These are phyloP conservation scores for Eutrema heterophyllum DNA, from an alignment of 345 rosid genomes.

Conservation along the genomic window DNA sequence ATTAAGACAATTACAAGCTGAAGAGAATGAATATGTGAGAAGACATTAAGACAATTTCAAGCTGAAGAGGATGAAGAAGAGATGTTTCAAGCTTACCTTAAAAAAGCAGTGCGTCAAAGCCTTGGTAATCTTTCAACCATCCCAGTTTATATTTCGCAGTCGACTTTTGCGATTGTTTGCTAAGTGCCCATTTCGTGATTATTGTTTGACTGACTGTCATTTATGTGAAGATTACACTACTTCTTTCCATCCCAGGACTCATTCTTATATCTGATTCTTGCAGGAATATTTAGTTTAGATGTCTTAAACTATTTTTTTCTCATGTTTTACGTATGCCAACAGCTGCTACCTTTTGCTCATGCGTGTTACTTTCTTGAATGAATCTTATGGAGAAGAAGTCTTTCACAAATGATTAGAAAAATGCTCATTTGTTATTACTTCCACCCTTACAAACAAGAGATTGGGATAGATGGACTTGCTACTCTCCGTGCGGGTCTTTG, in stretches of 20 bases:
- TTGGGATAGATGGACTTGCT: too few species aligned
- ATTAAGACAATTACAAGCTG: constrained; percentile 66
- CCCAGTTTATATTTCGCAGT: too few species aligned
- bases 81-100: constrained; percentile 88
- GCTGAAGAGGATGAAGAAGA: constrained; percentile 88
- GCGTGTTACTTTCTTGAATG: too few species aligned
- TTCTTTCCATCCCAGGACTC: neutral
- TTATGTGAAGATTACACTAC: neutral
- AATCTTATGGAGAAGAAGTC: too few species aligned
- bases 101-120: constrained; percentile 43
- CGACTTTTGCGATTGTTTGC: neutral
- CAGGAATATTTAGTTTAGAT: neutral
- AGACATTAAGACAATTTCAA: constrained; percentile 68
- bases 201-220: constrained; percentile 3
- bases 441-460: too few species aligned
- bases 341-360: neutral
- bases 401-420: too few species aligned
- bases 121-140: constrained; percentile 13
- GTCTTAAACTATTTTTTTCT: neutral
- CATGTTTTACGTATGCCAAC: too few species aligned
- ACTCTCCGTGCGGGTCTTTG: too few species aligned
- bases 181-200: neutral
- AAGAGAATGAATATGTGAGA: constrained; percentile 64
- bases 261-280: neutral
- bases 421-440: too few species aligned